These are phyloP conservation scores for Globisporangium uncinulatum DNA, from an alignment of 352 stramenopile species.

Conservation along the genomic window DNA sequence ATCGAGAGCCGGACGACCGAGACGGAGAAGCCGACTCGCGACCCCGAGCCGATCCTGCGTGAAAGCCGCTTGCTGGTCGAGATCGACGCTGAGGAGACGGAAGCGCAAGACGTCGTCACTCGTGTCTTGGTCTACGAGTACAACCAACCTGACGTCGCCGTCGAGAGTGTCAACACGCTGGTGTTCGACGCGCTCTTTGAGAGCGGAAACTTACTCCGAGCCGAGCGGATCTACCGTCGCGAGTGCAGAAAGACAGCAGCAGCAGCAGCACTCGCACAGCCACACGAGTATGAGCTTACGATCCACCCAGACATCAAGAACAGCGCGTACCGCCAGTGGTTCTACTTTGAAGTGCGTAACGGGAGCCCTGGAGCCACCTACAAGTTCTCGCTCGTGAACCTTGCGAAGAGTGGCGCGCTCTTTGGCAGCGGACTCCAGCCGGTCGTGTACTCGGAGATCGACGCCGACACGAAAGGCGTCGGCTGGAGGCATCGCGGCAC, in stretches of 20 bases:
- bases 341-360: constrained; percentile 86
- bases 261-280: constrained; percentile 3
- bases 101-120: constrained; percentile 19
- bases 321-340: constrained; percentile 86
- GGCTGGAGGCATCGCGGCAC: constrained; percentile 63
- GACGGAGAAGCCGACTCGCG: constrained; percentile 5
- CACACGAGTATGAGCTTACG: constrained; percentile 64
- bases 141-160: constrained; percentile 43
- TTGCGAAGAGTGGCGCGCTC: constrained; percentile 77
- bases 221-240: constrained; percentile 49
- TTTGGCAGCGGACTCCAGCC: constrained; percentile 80
- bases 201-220: constrained; percentile 57
- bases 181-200: constrained; percentile 76
- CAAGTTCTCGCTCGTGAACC: constrained; percentile 72
- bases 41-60: constrained; percentile 36
- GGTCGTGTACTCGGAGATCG: constrained; percentile 66
- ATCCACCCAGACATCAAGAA: constrained; percentile 81
- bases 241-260: constrained; percentile 4
- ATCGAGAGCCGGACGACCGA: constrained; percentile 2
- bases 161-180: constrained; percentile 42
- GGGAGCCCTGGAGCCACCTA: constrained; percentile 37
- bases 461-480: constrained; percentile 28
- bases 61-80: constrained; percentile 38
- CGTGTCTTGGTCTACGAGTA: constrained; percentile 69
- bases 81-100: constrained; percentile 24